Evolutionary conservation across 306 rosid genomes (phyloP), one percentile per base, ranked within the genome.

Genomic region (Mucuna pruriens): DNA sequence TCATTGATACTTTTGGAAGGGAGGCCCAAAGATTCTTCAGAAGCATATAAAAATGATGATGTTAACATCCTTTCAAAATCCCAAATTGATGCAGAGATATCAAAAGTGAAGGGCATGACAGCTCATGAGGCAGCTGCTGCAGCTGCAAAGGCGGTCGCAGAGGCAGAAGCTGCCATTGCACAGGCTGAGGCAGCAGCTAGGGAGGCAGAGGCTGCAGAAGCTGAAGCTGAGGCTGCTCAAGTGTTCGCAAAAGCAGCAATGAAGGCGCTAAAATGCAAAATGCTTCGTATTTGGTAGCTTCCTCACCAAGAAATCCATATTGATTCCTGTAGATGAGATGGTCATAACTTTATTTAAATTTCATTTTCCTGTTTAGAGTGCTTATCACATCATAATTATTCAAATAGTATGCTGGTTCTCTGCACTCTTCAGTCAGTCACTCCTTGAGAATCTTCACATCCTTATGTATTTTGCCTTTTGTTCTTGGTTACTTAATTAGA

Each of bases 191-290:
- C 70, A 78, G 98, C 98, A 45, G 98, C 93, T 62, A 90, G 84
- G 80, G 97, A 92, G 79, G 98, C 98, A 36, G 98, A 92, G 85
- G 90, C 81, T 22, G 97, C 97, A 39, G 98, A 94, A 87, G 97
- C 95, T 49, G 97, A 94, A 84, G 98, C 98, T n/a, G 97, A 94
- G 81, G 94, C 98, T 58, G 95, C 98, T 63, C 90, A 86, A 83
- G 90, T 90, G 82, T 92, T 94, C 87, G 97, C 97, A 46, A 86
- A 90, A 87, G 97, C 97, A 75, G 95, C 97, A 55, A 86, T 87
- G 92, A 94, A 85, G 82, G 98, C 95, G 3, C 85, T 94, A 76
- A 90, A 91, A 82, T 81, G 90, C 90, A 91, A 88, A 82, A 87
- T 84, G 34, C 87, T 89, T 79, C 90, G 71, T 67, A 23, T 79